These are phyloP conservation scores for Megacollybia marginata DNA, from an alignment of 768 basidiomycete species.

Conservation along the genomic window DNA sequence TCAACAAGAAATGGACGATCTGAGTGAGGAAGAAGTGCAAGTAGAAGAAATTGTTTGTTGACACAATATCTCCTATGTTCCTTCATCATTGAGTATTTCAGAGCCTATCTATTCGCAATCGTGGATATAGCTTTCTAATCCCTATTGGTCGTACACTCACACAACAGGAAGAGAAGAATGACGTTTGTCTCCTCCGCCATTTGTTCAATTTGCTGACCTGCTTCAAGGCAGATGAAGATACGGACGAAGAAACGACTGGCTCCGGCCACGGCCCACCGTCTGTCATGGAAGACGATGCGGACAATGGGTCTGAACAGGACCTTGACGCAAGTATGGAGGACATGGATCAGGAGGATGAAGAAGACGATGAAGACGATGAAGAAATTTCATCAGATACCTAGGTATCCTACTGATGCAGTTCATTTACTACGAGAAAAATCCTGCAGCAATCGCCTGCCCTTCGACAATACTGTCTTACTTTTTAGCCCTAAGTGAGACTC, in stretches of 20 bases:
- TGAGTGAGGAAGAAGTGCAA: slow-evolving; percentile 80
- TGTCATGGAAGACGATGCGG: slow-evolving; percentile 38
- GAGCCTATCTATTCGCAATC: slow-evolving; percentile 54
- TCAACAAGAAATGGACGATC: slow-evolving; percentile 71
- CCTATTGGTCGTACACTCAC: slow-evolving; percentile 71
- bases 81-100: slow-evolving; percentile 18
- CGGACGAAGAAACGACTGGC: slow-evolving; percentile 33
- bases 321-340: slow-evolving; percentile 63
- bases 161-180: slow-evolving; percentile 78
- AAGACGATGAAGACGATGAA: slow-evolving; percentile 32
- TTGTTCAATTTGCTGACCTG: background rate
- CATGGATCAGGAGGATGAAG: slow-evolving; percentile 36
- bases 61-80: background rate
- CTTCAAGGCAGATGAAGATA: slow-evolving; percentile 40
- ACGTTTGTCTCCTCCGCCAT: slow-evolving; percentile 35
- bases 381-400: slow-evolving; percentile 13
- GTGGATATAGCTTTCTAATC: slow-evolving; percentile 61
- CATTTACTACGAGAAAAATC: too few species aligned
- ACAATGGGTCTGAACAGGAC: slow-evolving; percentile 30
- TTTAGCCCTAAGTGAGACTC: too few species aligned
- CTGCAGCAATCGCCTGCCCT: too few species aligned
- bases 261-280: slow-evolving; percentile 36
- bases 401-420: background rate
- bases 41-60: slow-evolving; percentile 63
- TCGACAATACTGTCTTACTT: too few species aligned